Evolutionary conservation across 306 rosid genomes (phyloP), one percentile per base, ranked within the genome.

Genomic region (Abrus pulchellus): DNA sequence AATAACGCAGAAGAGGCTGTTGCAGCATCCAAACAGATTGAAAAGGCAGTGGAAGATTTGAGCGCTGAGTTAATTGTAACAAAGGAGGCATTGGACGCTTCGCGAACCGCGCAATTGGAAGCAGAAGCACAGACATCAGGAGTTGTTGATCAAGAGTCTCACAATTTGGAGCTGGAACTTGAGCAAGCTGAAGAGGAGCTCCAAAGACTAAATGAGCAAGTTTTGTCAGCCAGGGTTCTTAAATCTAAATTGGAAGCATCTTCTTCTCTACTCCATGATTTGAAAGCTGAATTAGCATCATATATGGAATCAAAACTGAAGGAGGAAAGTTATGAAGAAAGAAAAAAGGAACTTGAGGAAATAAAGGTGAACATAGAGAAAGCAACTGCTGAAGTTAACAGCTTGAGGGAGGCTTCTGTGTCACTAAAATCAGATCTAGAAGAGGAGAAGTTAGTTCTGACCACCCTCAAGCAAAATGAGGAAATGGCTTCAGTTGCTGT

Each of bases 241-340:
- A 89, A 95, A 79, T 91, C 97, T 3, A 90, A 90, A 77, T 79
- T 93, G 66, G 93, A 87, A 36, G 77, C 93, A 33, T 90, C 97
- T 75, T 79, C 99, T 2, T 89, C 91, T 70, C 62, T 95, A 70
- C 82, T 95, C 29, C 80, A 34, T 59, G 93, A 88, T 80, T 83
- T 95, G 79, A 95, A 95, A 87, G 84, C 90, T 62, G 98, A 93
- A 83, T 72, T 93, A 81, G 86, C 90, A 69, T 82, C 92, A 64
- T 91, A 88, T 71, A 89, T 91, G 98, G 91, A 90, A 89, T 86
- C 94, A 67, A 88, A 90, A 86, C 79, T 85, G 67, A 84, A 93
- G 57, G 88, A 86, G 74, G 94, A 83, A 66, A 83, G 69, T 48
- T 68, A 10, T 12, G 12, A 68, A 12, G 86, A 45, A 61, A 83